Conservation (phyloP, 306 rosid species). For the Cucumis sativus region DNA sequence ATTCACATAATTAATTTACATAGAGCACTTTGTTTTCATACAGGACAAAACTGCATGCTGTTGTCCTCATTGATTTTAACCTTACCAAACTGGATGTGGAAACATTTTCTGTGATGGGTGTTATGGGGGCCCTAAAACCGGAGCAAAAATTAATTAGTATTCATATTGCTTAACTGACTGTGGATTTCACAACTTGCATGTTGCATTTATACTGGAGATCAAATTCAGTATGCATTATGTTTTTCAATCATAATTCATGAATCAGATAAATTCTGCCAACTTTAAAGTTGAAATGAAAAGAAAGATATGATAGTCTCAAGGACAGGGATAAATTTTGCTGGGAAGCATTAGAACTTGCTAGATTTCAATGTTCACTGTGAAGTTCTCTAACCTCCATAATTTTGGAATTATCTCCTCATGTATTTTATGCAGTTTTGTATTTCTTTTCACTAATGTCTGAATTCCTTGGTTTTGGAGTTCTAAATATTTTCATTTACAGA, state of each 20-base stretch:
- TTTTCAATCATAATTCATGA: not conserved
- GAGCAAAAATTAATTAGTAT: not conserved
- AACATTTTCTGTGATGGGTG: not conserved
- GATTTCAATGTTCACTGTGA: not conserved
- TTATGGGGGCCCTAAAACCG: not conserved
- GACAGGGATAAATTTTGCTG: not conserved
- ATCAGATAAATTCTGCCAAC: not conserved
- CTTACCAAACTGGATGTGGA: not conserved
- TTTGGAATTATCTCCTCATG: not conserved
- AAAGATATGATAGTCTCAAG: not conserved
- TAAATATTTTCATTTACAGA: not conserved
- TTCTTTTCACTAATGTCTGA: not conserved
- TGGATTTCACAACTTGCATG: no score
- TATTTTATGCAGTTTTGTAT: not conserved
- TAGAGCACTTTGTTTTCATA: not conserved
- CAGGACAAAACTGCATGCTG: not conserved
- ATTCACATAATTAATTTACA: not conserved
- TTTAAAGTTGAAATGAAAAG: not conserved
- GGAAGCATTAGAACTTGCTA: not conserved
- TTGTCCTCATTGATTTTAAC: not conserved
- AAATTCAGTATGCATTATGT: not conserved
- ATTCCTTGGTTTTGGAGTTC: not conserved
- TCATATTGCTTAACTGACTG: not conserved
- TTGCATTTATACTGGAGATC: not conserved
- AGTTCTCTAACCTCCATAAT: not conserved